phyloP scores from a whole-genome alignment of 768 basidiomycete genomes.

The Leucosporidium creatinivorum region DNA sequence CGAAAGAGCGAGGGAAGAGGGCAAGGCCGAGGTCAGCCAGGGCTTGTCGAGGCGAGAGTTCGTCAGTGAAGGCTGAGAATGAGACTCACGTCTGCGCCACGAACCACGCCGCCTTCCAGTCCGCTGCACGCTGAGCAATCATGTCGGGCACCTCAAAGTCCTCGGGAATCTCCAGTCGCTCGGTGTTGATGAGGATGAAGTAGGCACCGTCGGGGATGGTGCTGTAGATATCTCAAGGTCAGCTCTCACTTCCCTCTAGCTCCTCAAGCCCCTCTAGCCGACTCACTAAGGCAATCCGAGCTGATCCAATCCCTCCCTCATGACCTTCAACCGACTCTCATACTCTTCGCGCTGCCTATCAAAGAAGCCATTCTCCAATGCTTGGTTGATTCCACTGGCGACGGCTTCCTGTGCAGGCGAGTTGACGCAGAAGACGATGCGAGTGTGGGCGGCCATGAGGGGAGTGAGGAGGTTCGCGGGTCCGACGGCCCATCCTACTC shows the following conservation, averaged over 20 bases:
- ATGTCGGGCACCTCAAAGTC: slow-evolving; percentile 39
- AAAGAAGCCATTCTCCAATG: slow-evolving; percentile 66
- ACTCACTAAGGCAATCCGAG: slow-evolving; percentile 42
- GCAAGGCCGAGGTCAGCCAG: not conserved
- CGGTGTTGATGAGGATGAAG: slow-evolving; percentile 63
- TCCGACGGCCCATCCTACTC: slow-evolving; percentile 92
- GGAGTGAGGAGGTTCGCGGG: slow-evolving; percentile 64
- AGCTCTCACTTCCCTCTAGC: not conserved
- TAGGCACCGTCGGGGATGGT: slow-evolving; percentile 84
- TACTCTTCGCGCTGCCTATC: slow-evolving; percentile 69
- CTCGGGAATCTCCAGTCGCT: slow-evolving; percentile 41
- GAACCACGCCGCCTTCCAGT: slow-evolving; percentile 41
- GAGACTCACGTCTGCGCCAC: slow-evolving; percentile 34
- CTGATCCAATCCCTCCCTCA: slow-evolving; percentile 70
- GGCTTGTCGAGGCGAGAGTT: not conserved
- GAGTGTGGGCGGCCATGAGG: slow-evolving; percentile 75
- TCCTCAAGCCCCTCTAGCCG: too few species aligned
- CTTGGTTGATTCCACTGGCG: slow-evolving; percentile 78
- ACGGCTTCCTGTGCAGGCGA: slow-evolving; percentile 41
- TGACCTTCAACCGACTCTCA: slow-evolving; percentile 64
- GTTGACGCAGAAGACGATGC: slow-evolving; percentile 79
- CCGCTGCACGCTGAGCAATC: slow-evolving; percentile 42
- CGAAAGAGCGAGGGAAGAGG: not conserved
- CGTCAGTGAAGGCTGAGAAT: slow-evolving; percentile 3
- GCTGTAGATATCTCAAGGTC: slow-evolving; percentile 52